A percentile compares a stretch with the other conserved stretches of the same genome.
Conservation (phyloP, 2,329 filamentous ascomycete species). For the Lasiodiplodia hormozganensis region DNA sequence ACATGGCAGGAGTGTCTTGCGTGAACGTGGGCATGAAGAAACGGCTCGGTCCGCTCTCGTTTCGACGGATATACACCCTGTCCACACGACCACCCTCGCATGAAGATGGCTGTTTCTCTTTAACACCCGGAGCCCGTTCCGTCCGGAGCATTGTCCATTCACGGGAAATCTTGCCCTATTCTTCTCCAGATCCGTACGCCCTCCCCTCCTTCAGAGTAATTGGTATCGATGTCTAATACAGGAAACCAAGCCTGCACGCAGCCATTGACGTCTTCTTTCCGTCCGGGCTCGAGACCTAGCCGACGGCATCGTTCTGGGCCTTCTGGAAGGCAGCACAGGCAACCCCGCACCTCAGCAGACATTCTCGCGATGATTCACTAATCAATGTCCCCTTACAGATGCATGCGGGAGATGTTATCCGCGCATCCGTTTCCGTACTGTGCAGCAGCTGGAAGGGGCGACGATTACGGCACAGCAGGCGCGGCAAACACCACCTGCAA, state of each 20-base stretch:
- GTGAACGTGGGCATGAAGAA: slow-evolving; percentile 23
- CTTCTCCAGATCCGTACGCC: slow-evolving; percentile 20
- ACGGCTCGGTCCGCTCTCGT: slow-evolving; percentile 19
- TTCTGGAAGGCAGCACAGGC: background rate
- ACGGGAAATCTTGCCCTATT: slow-evolving; percentile 1
- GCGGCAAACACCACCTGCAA: background rate
- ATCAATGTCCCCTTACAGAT: slow-evolving; percentile 19
- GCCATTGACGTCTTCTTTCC: background rate
- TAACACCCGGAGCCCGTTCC: slow-evolving; percentile 3
- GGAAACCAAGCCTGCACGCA: background rate
- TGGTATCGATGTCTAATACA: slow-evolving; percentile 1
- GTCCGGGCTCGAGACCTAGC: background rate
- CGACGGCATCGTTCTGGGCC: background rate
- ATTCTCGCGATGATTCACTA: slow-evolving; percentile 24
- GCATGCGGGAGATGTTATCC: slow-evolving; percentile 17
- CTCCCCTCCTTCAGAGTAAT: background rate
- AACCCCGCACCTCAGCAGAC: slow-evolving; percentile 21
- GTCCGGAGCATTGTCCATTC: slow-evolving; percentile 6
- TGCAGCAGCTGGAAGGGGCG: background rate
- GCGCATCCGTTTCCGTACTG: background rate
- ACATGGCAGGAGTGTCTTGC: slow-evolving; percentile 14
- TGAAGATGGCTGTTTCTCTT: background rate
- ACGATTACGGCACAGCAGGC: slow-evolving; percentile 20
- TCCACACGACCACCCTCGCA: background rate
- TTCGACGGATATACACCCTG: slow-evolving; percentile 7